Base-by-base conservation (phyloP, 2,329 filamentous ascomycete species). In the Knufia fluminis region DNA sequence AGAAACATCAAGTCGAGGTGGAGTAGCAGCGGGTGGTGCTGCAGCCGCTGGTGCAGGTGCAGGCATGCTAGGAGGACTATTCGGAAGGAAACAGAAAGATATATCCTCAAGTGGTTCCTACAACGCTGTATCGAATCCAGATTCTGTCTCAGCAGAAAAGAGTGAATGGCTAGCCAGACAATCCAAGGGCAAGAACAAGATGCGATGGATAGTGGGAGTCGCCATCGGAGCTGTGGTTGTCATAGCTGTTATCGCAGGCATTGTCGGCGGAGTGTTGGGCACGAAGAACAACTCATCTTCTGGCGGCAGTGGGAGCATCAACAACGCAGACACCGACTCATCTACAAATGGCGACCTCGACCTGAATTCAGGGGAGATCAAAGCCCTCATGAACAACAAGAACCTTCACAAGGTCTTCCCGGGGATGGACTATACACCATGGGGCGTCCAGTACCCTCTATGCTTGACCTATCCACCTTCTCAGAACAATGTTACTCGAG, bases 401-500 rank as follows among this genome's bases (percentile, higher is more conserved):
- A 70, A 89, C 55, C 75, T 97, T 20, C 88, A 95, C 75, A 94
- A 88, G 66, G 88, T 97, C 1, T 97, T 97, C 65, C 86, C 89
- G 0, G 91, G 89, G 22, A 86, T 97, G 69, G 91, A 96, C 68
- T 97, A 97, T 65, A 97, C 91, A 0, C 89, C 91, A 0, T 78
- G 92, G 65, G 89, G 94, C 63, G 81, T 87, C 0, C 90, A 96
- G 66, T 96, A 91, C 60, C 91, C 91, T 2, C 82, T 83, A 33
- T 97, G 91, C 66, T 56, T 90, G 26, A 70, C 76, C 48, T 77
- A 83, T 58, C 86, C 86, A 1, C 85, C 91, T 0, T 90, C 83
- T 28, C 91, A 96, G 64, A 95, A 97, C 70, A 96, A 97, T 64
- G 76, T 97, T 57, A 97, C 92, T 0, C 81, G 87, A 47, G 91